A percentile compares a stretch with the other conserved stretches of the same genome.
phyloP scores from a whole-genome alignment of 2,329 filamentous ascomycete species.

The Scedosporium aurantiacum region DNA sequence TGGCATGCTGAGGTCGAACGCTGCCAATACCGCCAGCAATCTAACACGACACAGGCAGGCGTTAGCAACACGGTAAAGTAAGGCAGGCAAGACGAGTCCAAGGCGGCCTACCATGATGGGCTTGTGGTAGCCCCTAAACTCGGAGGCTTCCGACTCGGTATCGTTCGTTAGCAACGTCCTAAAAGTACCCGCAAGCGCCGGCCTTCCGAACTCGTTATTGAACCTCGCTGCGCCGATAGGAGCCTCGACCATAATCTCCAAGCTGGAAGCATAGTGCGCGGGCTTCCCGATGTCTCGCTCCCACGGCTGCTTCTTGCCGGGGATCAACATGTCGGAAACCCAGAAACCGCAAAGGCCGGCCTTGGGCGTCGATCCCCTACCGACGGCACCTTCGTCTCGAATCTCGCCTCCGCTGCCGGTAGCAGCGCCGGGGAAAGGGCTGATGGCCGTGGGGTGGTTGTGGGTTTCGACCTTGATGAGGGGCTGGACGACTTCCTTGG shows the following conservation, averaged over 20 bases:
- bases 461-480: conserved; percentile 95
- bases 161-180: conserved; percentile 71
- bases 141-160: conserved; percentile 37
- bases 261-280: conserved; percentile 79
- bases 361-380: conserved; percentile 84
- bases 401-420: conserved; percentile 95
- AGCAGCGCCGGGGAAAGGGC: conserved; percentile 82
- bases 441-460: conserved; percentile 94
- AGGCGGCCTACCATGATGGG: conserved; percentile 68
- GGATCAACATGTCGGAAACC: conserved; percentile 88
- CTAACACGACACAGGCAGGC: background rate
- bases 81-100: background rate
- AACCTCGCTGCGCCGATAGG: conserved; percentile 91
- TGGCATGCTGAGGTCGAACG: conserved; percentile 78
- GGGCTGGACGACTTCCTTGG: conserved; percentile 76
- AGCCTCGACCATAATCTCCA: conserved; percentile 96
- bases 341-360: conserved; percentile 87
- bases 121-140: conserved; percentile 90
- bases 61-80: background rate
- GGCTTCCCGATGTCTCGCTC: conserved; percentile 85
- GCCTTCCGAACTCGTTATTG: conserved; percentile 95
- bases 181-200: conserved; percentile 82
- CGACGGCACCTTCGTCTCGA: conserved; percentile 87
- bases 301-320: conserved; percentile 74
- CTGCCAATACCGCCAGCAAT: conserved; percentile 92